Evolutionary conservation across 176 grass and related monocot species (phyloP).

Genomic region (Poa annua): DNA sequence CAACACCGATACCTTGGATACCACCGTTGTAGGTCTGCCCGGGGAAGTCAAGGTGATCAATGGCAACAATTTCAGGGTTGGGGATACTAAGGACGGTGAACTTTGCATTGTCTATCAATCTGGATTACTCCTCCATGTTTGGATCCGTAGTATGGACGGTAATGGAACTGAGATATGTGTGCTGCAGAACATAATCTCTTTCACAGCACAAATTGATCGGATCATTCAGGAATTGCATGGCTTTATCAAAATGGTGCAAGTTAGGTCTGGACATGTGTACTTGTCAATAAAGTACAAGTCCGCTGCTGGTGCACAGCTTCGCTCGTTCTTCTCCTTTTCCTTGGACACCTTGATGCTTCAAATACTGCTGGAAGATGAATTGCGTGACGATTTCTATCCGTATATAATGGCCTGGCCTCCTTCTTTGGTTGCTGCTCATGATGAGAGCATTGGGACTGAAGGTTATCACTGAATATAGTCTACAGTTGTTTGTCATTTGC

Average conservation of each 20-base stretch:
- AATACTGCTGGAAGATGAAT: not conserved
- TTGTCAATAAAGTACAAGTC: not conserved
- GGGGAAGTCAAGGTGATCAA: not conserved
- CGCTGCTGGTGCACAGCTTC: not conserved
- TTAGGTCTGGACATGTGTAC: not conserved
- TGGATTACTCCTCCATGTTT: not conserved
- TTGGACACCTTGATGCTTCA: not conserved
- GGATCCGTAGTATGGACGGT: not conserved
- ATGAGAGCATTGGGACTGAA: not conserved
- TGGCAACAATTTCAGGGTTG: not conserved
- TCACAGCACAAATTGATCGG: not conserved
- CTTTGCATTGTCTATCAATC: not conserved
- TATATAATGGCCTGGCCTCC: not conserved
- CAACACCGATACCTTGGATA: not conserved
- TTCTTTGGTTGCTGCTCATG: not conserved
- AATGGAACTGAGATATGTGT: not conserved
- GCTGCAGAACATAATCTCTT: not conserved
- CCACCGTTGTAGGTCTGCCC: not conserved
- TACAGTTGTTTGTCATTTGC: not conserved
- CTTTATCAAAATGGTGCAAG: not conserved
- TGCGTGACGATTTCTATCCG: not conserved
- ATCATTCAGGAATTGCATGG: not conserved
- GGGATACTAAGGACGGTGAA: not conserved
- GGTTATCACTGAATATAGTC: not conserved
- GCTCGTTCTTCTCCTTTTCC: slow-evolving; percentile 2